These are phyloP conservation scores for Millerozyma miso DNA, from an alignment of 805 yeast species.

Conservation along the genomic window DNA sequence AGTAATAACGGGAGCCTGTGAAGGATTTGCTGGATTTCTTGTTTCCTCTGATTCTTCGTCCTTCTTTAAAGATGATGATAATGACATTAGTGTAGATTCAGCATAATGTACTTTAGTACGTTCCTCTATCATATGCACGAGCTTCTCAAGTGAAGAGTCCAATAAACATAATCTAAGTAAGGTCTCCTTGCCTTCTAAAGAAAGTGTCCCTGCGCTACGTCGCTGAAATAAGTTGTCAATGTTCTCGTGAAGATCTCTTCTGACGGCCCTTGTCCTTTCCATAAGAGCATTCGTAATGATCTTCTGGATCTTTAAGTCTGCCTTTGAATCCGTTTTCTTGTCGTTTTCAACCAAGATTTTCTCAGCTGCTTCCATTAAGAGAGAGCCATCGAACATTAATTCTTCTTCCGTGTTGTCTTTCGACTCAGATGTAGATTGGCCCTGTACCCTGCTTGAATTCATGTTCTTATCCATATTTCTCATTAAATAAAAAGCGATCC, in stretches of 20 bases:
- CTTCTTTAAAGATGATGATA: slow-evolving; percentile 1
- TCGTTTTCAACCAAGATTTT: slow-evolving; percentile 47
- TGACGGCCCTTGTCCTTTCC: slow-evolving; percentile 46
- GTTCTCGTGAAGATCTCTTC: slow-evolving; percentile 48
- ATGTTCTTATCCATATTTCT: slow-evolving; percentile 49
- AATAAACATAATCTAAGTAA: slow-evolving; percentile 49
- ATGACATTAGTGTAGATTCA: neutral
- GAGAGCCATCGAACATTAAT: slow-evolving; percentile 69
- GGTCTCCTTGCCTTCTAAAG: slow-evolving; percentile 54
- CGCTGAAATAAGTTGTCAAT: slow-evolving; percentile 48
- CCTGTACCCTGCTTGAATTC: slow-evolving; percentile 20
- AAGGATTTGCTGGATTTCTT: neutral
- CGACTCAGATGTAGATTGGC: neutral
- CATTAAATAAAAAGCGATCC: slow-evolving; percentile 55
- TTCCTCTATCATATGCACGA: slow-evolving; percentile 48
- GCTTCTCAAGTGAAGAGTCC: slow-evolving; percentile 51
- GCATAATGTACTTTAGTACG: slow-evolving; percentile 13
- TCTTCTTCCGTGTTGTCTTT: slow-evolving; percentile 39
- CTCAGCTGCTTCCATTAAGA: slow-evolving; percentile 71
- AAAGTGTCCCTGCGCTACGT: slow-evolving; percentile 42
- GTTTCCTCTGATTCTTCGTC: neutral
- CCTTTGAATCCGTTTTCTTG: slow-evolving; percentile 31
- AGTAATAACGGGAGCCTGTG: neutral
- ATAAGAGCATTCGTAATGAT: slow-evolving; percentile 48
- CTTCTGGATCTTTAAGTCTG: slow-evolving; percentile 36